Percentiles rank a stretch among this genome's conserved stretches.
These are phyloP conservation scores for Corynespora cassiicola DNA, from an alignment of 2,329 filamentous ascomycete genomes.

Conservation along the genomic window DNA sequence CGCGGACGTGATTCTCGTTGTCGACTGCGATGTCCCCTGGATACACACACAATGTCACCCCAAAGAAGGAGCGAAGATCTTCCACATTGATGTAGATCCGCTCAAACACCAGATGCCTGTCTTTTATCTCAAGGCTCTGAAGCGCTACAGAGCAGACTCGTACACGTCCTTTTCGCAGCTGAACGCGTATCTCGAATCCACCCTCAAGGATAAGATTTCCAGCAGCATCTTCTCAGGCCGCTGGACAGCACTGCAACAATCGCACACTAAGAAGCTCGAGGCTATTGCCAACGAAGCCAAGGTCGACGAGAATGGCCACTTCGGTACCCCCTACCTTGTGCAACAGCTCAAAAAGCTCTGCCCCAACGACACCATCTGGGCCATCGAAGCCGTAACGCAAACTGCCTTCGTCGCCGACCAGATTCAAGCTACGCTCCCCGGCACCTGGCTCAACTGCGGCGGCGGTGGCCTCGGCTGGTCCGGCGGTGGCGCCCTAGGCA, in stretches of 20 bases:
- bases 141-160: conserved; percentile 59
- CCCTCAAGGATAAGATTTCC: conserved; percentile 44
- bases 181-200: conserved; percentile 63
- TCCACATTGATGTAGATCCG: conserved; percentile 71
- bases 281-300: conserved; percentile 64
- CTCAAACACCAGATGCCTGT: conserved; percentile 69
- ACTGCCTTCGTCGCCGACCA: conserved; percentile 73
- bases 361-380: conserved; percentile 73
- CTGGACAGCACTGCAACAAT: conserved; percentile 62
- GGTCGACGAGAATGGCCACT: conserved; percentile 67
- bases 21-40: conserved; percentile 94
- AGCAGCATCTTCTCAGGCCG: conserved; percentile 52
- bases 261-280: conserved; percentile 65
- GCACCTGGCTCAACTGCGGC: conserved; percentile 81
- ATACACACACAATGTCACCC: conserved; percentile 78
- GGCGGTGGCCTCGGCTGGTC: conserved; percentile 83
- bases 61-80: conserved; percentile 61
- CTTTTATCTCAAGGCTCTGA: conserved; percentile 62
- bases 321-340: conserved; percentile 66
- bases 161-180: conserved; percentile 72
- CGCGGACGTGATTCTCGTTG: conserved; percentile 82
- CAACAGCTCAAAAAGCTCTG: conserved; percentile 62
- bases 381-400: conserved; percentile 79
- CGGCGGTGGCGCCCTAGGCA: conserved; percentile 75
- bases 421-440: conserved; percentile 70